A percentile compares a stretch with the other conserved stretches of the same genome.
Evolutionary conservation across 441 rosid species (phyloP).

Genomic region (Gossypium trilobum): DNA sequence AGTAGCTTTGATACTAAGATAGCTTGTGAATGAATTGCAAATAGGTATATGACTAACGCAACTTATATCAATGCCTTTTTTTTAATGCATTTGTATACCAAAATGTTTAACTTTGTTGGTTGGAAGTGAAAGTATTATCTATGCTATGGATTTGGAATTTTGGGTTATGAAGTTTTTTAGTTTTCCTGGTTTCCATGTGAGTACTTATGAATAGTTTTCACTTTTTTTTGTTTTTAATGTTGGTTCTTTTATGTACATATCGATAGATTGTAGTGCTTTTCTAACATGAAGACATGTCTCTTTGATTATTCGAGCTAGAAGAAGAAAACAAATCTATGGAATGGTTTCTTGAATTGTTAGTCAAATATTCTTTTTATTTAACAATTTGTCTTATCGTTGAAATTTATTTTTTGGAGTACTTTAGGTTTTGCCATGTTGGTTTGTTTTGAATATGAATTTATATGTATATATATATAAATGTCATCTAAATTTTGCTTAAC

Average conservation of each 20-base stretch:
- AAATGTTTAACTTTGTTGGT: background rate
- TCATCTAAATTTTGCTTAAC: background rate
- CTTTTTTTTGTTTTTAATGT: background rate
- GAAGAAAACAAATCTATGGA: background rate
- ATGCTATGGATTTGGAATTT: background rate
- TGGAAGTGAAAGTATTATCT: background rate
- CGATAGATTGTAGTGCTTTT: background rate
- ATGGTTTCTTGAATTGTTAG: background rate
- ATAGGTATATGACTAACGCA: constrained; percentile 15
- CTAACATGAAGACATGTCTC: background rate
- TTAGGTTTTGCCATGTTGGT: background rate
- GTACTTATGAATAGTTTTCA: background rate
- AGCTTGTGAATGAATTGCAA: constrained; percentile 64
- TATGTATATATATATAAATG: too few species aligned
- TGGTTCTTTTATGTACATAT: background rate
- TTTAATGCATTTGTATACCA: background rate
- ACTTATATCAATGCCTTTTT: background rate
- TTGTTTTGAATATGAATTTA: background rate
- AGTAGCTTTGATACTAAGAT: constrained; percentile 96
- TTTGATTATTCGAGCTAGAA: background rate
- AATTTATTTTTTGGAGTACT: background rate
- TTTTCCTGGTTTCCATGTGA: background rate
- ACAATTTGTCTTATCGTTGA: background rate
- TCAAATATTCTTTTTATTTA: background rate
- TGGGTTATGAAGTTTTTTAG: background rate